Base-by-base conservation (phyloP, 148 eudicot genomes). In the Rhododendron griersonianum region DNA sequence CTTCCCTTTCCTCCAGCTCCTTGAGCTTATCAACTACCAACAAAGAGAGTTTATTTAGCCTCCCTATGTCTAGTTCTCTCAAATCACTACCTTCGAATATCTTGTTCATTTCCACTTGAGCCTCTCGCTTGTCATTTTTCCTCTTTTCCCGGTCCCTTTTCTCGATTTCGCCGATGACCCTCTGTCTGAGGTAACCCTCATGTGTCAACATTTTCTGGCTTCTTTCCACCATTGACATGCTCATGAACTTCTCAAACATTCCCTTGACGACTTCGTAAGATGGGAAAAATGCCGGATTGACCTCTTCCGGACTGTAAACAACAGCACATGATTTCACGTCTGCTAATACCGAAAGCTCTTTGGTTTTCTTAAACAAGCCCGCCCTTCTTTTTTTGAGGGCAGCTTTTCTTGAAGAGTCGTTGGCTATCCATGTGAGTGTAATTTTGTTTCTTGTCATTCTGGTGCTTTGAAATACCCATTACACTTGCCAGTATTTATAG, bases 291-390 rank as follows among this genome's bases (percentile, higher is more conserved):
- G 9, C 50, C 2, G 69, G 59, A 37, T 50, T 77, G 3, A 11
- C 71, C 2, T 83, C 73, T 4, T 48, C 83, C 25, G 84, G 81
- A 28, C 76, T 85, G 59, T 48, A 61, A 44, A 89, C 45, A 19
- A 87, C 28, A 23, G 39, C n/a, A 39, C 88, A 81, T 1, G 53
- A 84, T 37, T 86, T 15, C 25, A 85, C 59, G 9, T 74, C 89
- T 14, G 86, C 86, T 50, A 87, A n/a, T 7, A 45, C 41, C 4
- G 83, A 65, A 33, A 89, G 11, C 77, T 89, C 89, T 30, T 83
- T 84, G 71, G 86, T 78, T 51, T 89, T 89, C 87, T 87, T 87
- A 23, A 28, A 57, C 39, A 89, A 39, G 4, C 87, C 85, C 3
- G 33, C n/a, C 80, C 50, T 89, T 28, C 86, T 83, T 80, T 86